A percentile compares a stretch with the other conserved stretches of the same genome.
These are phyloP conservation scores for Cutaneotrichosporon sp. DNA, from an alignment of 1,284 basidiomycete genomes.

Conservation along the genomic window DNA sequence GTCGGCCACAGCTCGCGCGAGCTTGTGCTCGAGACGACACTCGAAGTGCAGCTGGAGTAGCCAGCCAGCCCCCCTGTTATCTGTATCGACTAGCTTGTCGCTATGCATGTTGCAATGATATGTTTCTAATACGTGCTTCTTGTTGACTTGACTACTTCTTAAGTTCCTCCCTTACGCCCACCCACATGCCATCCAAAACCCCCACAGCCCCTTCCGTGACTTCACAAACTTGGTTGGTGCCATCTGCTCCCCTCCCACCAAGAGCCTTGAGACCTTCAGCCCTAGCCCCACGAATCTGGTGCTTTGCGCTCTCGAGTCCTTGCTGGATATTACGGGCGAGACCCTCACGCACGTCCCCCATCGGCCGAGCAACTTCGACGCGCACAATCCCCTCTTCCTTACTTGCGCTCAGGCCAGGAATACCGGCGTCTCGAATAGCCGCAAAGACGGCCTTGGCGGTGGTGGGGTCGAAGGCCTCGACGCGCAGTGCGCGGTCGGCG, in stretches of 20 bases:
- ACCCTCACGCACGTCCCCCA: slow-evolving; percentile 42
- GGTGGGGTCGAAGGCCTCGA: slow-evolving; percentile 48
- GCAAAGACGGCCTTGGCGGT: slow-evolving; percentile 47
- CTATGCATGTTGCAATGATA: slow-evolving; percentile 1
- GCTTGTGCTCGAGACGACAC: slow-evolving; percentile 28
- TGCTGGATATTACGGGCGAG: slow-evolving; percentile 38
- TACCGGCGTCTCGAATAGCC: slow-evolving; percentile 48
- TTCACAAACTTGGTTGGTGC: slow-evolving; percentile 45
- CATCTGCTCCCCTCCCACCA: slow-evolving; percentile 39
- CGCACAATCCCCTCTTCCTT: slow-evolving; percentile 34
- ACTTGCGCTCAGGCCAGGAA: slow-evolving; percentile 49
- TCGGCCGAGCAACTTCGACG: slow-evolving; percentile 46
- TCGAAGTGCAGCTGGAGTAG: slow-evolving; percentile 3
- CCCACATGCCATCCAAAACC: not conserved
- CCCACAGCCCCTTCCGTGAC: slow-evolving; percentile 32
- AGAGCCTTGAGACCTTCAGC: slow-evolving; percentile 46
- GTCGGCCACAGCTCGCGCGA: slow-evolving; percentile 47
- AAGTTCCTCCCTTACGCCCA: not conserved
- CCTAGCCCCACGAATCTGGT: slow-evolving; percentile 43
- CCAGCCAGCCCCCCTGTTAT: no score
- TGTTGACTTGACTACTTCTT: not conserved
- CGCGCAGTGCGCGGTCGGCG: slow-evolving; percentile 32
- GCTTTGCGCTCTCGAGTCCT: slow-evolving; percentile 47
- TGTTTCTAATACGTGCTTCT: not conserved
- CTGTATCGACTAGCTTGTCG: not conserved